Evolutionary conservation across 495 filamentous ascomycete genomes (phyloP).

Genomic region (Penicillium macrosclerotiorum): DNA sequence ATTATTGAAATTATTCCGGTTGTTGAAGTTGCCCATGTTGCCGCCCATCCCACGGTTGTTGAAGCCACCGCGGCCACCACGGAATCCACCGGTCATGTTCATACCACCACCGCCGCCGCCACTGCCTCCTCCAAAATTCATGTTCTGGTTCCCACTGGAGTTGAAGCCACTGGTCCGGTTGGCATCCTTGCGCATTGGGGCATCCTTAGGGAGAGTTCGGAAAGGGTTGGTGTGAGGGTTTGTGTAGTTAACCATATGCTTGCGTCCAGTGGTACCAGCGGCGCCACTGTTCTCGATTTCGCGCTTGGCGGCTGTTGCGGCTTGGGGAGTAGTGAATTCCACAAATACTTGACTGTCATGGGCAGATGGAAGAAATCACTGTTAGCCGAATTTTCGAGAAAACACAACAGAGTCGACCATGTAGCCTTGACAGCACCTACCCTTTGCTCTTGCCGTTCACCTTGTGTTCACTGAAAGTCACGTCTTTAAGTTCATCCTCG

Average conservation of each 20-base stretch:
- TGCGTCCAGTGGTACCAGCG: conserved; percentile 59
- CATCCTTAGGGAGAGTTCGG: conserved; percentile 88
- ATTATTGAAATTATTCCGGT: conserved; percentile 53
- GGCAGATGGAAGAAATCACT: no score
- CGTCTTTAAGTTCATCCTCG: conserved; percentile 84
- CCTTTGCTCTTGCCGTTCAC: conserved; percentile 98
- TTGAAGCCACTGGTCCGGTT: conserved; percentile 38
- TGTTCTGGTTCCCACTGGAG: conserved; percentile 17
- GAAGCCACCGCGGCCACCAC: conserved; percentile 49
- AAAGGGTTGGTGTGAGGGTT: conserved; percentile 81
- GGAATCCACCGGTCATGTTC: conserved; percentile 39
- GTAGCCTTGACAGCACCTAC: conserved; percentile 62
- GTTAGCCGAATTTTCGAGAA: no score
- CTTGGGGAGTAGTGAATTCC: conserved; percentile 80
- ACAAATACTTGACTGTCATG: conserved; percentile 81
- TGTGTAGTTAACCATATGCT: conserved; percentile 71
- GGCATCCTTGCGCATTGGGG: conserved; percentile 66
- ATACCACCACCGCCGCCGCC: conserved; percentile 11
- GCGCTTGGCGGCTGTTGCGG: conserved; percentile 81
- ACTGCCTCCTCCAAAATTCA: conserved; percentile 20
- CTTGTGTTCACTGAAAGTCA: conserved; percentile 97
- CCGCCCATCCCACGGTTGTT: conserved; percentile 37
- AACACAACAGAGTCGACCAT: no score
- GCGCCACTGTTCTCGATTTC: conserved; percentile 66
- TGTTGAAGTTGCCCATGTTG: conserved; percentile 39